These are phyloP conservation scores for Pachysandra terminalis DNA, from an alignment of 164 flowering plant species.

Conservation along the genomic window DNA sequence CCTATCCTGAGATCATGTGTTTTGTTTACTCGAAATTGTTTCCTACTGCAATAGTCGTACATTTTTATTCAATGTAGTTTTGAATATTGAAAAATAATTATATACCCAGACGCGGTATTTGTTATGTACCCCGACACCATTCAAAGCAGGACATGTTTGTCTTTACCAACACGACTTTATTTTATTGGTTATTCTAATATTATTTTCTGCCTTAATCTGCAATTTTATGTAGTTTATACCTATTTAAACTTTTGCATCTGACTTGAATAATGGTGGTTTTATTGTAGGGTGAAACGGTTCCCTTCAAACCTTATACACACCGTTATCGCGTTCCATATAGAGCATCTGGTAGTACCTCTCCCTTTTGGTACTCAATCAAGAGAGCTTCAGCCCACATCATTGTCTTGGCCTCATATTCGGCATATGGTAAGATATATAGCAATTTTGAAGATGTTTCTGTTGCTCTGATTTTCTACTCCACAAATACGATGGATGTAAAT, in stretches of 20 bases:
- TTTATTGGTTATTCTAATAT: neutral
- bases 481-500: too few relatives aligned
- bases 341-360: constrained; percentile 58
- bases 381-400: constrained; percentile 81
- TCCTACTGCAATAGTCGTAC: too few relatives aligned
- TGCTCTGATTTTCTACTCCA: too few relatives aligned
- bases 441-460: neutral
- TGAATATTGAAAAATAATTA: too few relatives aligned
- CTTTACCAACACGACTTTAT: too few relatives aligned
- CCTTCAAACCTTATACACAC: constrained; percentile 60
- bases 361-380: constrained; percentile 82
- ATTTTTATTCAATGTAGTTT: too few relatives aligned
- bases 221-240: neutral
- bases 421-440: constrained; percentile 44
- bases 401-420: constrained; percentile 72
- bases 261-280: neutral
- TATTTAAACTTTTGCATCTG: neutral
- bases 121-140: too few relatives aligned
- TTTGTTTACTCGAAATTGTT: too few relatives aligned
- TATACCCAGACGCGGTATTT: too few relatives aligned
- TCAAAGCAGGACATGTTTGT: too few relatives aligned
- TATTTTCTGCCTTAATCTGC: neutral
- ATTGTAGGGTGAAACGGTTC: constrained; percentile 63
- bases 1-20: neutral
- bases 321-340: constrained; percentile 56